Percentiles rank a stretch among this genome's conserved stretches.
phyloP scores from a whole-genome alignment of 2,329 filamentous ascomycete genomes.

The Thermochaetoides dissita region DNA sequence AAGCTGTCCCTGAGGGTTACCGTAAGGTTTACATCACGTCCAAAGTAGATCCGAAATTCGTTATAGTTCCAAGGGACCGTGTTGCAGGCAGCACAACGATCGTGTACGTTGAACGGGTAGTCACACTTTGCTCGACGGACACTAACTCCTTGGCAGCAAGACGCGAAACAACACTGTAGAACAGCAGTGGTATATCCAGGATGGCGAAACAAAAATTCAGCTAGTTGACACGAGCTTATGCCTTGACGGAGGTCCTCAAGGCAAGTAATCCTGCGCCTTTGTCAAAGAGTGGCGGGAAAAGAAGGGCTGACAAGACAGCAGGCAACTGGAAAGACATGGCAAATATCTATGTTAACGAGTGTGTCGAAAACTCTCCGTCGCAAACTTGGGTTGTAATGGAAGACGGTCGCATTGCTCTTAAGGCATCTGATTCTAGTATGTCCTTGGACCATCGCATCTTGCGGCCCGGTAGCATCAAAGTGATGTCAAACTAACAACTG shows the following conservation, averaged over 20 bases:
- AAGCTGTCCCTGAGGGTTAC: conserved; percentile 24
- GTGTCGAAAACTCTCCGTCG: conserved; percentile 19
- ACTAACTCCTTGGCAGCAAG: conserved; percentile 14
- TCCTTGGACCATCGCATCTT: neutral
- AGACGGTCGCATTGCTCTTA: conserved; percentile 26
- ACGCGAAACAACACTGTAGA: conserved; percentile 21
- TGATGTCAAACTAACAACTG: too few relatives aligned
- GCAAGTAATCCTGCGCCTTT: conserved; percentile 7
- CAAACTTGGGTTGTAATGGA: conserved; percentile 25
- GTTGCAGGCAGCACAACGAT: conserved; percentile 22
- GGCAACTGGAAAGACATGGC: conserved; percentile 29
- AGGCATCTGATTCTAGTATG: conserved; percentile 21
- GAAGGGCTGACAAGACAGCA: conserved; percentile 6
- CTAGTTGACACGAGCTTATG: conserved; percentile 25
- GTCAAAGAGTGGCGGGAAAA: neutral
- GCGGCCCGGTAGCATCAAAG: too few relatives aligned
- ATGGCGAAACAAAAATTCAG: conserved; percentile 23
- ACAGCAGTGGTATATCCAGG: conserved; percentile 28
- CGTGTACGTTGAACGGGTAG: conserved; percentile 18
- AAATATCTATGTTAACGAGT: conserved; percentile 21
- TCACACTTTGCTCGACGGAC: neutral
- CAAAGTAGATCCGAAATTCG: conserved; percentile 26
- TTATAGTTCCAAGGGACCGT: conserved; percentile 23
- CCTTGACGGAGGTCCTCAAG: conserved; percentile 24
- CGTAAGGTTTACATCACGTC: conserved; percentile 26